Conservation (phyloP, 169 alveolate genomes). For the Eimeria nieschulzi region DNA sequence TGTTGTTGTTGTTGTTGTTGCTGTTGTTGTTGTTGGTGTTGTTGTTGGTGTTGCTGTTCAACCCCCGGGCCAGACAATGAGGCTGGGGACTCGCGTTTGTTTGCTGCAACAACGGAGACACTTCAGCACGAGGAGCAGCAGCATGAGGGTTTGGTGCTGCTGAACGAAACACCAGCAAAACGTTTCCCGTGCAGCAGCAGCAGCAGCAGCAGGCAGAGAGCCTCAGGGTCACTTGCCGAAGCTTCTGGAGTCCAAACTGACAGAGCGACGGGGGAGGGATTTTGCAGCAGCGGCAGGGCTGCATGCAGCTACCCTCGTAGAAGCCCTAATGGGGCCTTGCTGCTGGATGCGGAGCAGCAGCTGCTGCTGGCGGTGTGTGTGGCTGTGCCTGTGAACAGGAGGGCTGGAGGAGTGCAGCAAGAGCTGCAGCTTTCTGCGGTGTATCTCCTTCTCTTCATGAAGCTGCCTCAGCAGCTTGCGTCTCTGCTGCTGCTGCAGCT, state of each 20-base stretch:
- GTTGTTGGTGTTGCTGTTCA: not conserved
- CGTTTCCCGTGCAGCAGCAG: not conserved
- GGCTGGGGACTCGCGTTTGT: not conserved
- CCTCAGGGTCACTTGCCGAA: no score
- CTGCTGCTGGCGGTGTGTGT: conserved; percentile 56
- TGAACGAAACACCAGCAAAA: not conserved
- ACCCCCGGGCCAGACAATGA: no score
- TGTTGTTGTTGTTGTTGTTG: not conserved
- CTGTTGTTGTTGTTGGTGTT: not conserved
- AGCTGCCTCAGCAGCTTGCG: conserved; percentile 21
- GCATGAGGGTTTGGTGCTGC: not conserved
- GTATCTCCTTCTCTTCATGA: conserved; percentile 1
- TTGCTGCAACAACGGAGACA: conserved; percentile 16
- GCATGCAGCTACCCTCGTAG: not conserved
- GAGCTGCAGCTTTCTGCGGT: not conserved
- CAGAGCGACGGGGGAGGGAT: not conserved
- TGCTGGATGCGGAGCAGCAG: conserved; percentile 3
- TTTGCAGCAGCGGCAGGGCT: not conserved
- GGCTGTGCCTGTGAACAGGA: not conserved
- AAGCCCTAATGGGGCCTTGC: not conserved
- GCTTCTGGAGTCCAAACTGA: not conserved
- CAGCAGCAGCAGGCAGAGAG: not conserved
- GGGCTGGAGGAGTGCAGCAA: conserved; percentile 21
- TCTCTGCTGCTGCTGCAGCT: not conserved
- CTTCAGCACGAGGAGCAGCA: conserved; percentile 34